Evolutionary conservation across 352 stramenopile species (phyloP).

Genomic region (Paralagenidium karlingii): DNA sequence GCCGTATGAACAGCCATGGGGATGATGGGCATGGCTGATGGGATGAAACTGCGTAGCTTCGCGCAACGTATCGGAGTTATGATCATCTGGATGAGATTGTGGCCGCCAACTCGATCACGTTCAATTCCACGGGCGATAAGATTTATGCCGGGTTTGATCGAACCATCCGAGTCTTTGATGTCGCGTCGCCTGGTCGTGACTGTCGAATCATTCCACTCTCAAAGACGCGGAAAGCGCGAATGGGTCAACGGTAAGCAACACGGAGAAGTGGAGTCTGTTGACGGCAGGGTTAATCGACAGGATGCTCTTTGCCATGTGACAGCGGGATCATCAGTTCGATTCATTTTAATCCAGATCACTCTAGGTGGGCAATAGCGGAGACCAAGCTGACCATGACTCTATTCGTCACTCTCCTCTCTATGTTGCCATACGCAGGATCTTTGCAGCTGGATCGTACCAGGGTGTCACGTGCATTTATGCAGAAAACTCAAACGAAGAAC

Average conservation of each 20-base stretch:
- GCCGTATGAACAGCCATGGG: not conserved
- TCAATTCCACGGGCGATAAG: conserved; percentile 65
- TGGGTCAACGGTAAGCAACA: conserved; percentile 67
- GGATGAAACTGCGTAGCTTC: conserved; percentile 13
- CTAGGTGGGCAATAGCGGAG: conserved; percentile 13
- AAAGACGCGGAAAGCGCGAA: conserved; percentile 44
- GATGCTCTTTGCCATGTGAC: not conserved
- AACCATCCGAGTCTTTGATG: conserved; percentile 73
- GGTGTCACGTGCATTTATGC: conserved; percentile 77
- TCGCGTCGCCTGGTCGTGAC: conserved; percentile 46
- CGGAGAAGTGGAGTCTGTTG: not conserved
- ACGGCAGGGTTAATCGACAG: not conserved
- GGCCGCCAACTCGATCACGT: conserved; percentile 60
- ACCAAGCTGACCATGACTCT: not conserved
- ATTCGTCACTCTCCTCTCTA: not conserved
- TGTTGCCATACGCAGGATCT: conserved; percentile 19
- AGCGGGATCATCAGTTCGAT: conserved; percentile 64
- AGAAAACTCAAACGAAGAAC: conserved; percentile 53
- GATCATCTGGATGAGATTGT: conserved; percentile 82
- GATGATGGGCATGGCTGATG: too few species aligned
- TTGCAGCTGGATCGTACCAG: conserved; percentile 75
- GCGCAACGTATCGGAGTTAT: conserved; percentile 69
- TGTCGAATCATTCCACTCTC: conserved; percentile 37
- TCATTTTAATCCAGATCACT: conserved; percentile 75
- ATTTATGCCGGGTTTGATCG: conserved; percentile 81